A percentile compares a stretch with the other conserved stretches of the same genome.
These are phyloP conservation scores for Amanita rimosa DNA, from an alignment of 768 basidiomycete genomes.

Conservation along the genomic window DNA sequence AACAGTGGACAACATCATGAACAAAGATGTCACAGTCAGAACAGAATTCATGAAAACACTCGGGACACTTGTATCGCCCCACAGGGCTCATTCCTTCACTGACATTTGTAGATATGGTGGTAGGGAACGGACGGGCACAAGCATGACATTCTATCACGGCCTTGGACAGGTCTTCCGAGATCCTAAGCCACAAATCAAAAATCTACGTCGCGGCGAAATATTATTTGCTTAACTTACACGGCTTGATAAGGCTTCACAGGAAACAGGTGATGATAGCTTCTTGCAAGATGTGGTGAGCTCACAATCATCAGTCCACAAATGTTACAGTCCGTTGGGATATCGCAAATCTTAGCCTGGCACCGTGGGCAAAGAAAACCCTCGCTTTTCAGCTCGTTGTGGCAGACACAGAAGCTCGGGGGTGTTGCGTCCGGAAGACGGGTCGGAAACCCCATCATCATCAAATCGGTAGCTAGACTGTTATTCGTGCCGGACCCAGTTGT, in stretches of 20 bases:
- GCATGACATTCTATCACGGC: constrained; percentile 51
- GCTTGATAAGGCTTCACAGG: constrained; percentile 81
- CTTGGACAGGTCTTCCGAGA: constrained; percentile 24
- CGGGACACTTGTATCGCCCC: constrained; percentile 48
- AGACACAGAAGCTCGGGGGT: constrained; percentile 79
- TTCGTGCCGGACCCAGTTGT: constrained; percentile 23
- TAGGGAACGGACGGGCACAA: constrained; percentile 65
- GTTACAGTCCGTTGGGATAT: constrained; percentile 96
- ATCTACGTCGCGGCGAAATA: not conserved
- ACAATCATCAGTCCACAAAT: constrained; percentile 98
- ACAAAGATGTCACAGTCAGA: constrained; percentile 94
- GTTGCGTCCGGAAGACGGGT: constrained; percentile 80
- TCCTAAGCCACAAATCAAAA: constrained; percentile 19
- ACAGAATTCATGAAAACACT: constrained; percentile 83
- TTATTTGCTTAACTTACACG: constrained; percentile 42
- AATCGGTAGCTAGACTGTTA: constrained; percentile 61
- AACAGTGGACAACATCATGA: constrained; percentile 91
- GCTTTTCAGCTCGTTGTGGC: constrained; percentile 86
- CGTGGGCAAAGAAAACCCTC: constrained; percentile 94
- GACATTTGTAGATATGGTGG: constrained; percentile 21
- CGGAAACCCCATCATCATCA: constrained; percentile 99
- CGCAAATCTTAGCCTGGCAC: constrained; percentile 88
- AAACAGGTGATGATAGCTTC: constrained; percentile 93
- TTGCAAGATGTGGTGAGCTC: constrained; percentile 90
- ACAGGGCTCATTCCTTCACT: constrained; percentile 71